Conservation (phyloP, 2,329 filamentous ascomycete species). For the Lasiodiplodia citricola region DNA sequence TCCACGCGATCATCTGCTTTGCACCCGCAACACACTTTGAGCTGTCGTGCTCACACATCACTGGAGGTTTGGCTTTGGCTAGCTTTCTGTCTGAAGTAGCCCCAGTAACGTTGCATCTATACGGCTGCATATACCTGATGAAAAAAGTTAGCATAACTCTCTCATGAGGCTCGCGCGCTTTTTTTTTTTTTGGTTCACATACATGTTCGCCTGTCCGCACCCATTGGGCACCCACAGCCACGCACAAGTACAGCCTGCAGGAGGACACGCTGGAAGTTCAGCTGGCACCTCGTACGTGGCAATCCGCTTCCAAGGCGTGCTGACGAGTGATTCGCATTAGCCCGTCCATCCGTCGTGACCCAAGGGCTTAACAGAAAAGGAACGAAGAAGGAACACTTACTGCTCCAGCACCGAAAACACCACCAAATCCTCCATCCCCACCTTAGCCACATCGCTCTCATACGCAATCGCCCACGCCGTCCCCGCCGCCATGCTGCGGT, state of each 20-base stretch:
- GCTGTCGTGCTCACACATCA: constrained; percentile 50
- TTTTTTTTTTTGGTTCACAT: not conserved
- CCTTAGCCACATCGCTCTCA: constrained; percentile 51
- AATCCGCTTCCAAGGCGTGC: constrained; percentile 47
- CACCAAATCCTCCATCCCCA: constrained; percentile 58
- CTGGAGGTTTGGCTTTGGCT: constrained; percentile 49
- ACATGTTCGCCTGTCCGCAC: constrained; percentile 48
- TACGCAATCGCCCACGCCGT: constrained; percentile 60
- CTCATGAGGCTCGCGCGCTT: not conserved
- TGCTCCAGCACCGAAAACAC: constrained; percentile 56
- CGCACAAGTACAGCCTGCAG: constrained; percentile 48
- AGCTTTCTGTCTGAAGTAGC: constrained; percentile 49
- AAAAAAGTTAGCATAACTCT: not conserved
- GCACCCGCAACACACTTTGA: constrained; percentile 53
- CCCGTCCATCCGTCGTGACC: no score
- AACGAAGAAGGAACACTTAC: constrained; percentile 35
- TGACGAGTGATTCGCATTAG: constrained; percentile 24
- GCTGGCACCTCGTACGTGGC: constrained; percentile 45
- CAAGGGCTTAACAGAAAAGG: no score
- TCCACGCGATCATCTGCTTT: constrained; percentile 59
- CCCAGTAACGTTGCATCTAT: constrained; percentile 55
- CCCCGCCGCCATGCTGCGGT: constrained; percentile 51
- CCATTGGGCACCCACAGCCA: constrained; percentile 50
- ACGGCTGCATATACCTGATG: constrained; percentile 54
- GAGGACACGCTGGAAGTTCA: constrained; percentile 44